phyloP scores from a whole-genome alignment of 768 basidiomycete species.

The Suillus placidus region DNA sequence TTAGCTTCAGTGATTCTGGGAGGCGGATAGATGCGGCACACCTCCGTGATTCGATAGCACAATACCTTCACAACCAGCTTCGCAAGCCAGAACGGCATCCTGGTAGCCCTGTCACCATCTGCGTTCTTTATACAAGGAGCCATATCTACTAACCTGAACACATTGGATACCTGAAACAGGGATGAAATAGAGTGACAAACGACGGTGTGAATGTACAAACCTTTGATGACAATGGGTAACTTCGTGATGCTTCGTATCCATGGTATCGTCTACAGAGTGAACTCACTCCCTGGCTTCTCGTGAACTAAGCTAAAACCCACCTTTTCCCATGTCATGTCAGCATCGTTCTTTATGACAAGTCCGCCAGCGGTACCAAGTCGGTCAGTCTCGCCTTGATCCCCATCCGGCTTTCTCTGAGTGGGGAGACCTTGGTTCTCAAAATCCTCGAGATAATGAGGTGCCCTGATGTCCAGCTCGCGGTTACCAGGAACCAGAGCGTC shows the following conservation, averaged over 20 bases:
- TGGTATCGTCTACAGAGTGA: slow-evolving; percentile 60
- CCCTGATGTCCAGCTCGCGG: slow-evolving; percentile 72
- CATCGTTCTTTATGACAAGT: slow-evolving; percentile 65
- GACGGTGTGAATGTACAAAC: slow-evolving; percentile 30
- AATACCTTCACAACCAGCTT: slow-evolving; percentile 86
- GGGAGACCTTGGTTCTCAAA: slow-evolving; percentile 44
- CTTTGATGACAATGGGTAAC: slow-evolving; percentile 77
- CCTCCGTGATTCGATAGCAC: slow-evolving; percentile 93
- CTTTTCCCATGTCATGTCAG: slow-evolving; percentile 78
- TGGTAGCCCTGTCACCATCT: slow-evolving; percentile 34
- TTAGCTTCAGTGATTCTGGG: background rate
- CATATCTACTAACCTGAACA: slow-evolving; percentile 50
- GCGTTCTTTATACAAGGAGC: background rate
- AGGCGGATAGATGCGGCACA: slow-evolving; percentile 22
- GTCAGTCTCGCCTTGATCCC: slow-evolving; percentile 40
- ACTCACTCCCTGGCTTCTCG: background rate
- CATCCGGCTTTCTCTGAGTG: slow-evolving; percentile 26
- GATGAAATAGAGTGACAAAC: slow-evolving; percentile 16
- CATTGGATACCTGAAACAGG: slow-evolving; percentile 63
- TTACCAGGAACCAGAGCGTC: slow-evolving; percentile 86
- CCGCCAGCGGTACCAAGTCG: slow-evolving; percentile 68
- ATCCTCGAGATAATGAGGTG: slow-evolving; percentile 59
- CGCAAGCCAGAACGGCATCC: slow-evolving; percentile 85
- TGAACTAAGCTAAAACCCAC: slow-evolving; percentile 33
- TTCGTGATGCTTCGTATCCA: slow-evolving; percentile 74